These are phyloP conservation scores for Lepiota venenata DNA, from an alignment of 768 basidiomycete species.

Conservation along the genomic window DNA sequence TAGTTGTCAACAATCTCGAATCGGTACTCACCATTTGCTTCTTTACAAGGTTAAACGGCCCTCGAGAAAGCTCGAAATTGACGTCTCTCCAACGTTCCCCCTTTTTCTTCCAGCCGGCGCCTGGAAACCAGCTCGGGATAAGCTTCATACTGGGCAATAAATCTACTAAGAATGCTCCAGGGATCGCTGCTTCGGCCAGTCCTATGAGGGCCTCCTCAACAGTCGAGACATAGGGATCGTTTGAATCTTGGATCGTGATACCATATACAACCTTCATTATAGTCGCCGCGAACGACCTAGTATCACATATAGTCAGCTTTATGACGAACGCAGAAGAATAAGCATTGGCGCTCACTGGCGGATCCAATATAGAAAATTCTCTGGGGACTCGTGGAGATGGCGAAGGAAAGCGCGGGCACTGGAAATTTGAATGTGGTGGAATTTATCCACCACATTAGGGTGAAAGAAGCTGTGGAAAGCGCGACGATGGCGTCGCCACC, in stretches of 20 bases:
- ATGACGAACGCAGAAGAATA: background rate
- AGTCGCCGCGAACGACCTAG: constrained; percentile 12
- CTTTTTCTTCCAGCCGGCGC: constrained; percentile 28
- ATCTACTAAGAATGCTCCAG: constrained; percentile 18
- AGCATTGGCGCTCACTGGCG: background rate
- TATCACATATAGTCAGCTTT: background rate
- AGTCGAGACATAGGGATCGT: constrained; percentile 33
- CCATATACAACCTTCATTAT: constrained; percentile 25
- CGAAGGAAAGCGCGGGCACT: constrained; percentile 5
- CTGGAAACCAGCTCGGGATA: constrained; percentile 35
- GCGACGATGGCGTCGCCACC: constrained; percentile 20
- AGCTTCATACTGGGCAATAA: constrained; percentile 22
- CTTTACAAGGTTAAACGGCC: constrained; percentile 10
- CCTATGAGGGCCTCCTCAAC: constrained; percentile 27
- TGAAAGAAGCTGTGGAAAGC: constrained; percentile 24
- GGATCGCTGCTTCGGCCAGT: constrained; percentile 19
- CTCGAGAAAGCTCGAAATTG: background rate
- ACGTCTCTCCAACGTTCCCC: constrained; percentile 10
- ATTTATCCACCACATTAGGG: constrained; percentile 11
- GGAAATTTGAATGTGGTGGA: constrained; percentile 13
- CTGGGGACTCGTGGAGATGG: constrained; percentile 1
- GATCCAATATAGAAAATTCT: background rate
- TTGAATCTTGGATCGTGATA: constrained; percentile 21
- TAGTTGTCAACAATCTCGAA: background rate
- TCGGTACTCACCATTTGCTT: constrained; percentile 3